Evolutionary conservation across 805 yeast genomes (phyloP), one percentile per base, ranked within the genome.

Genomic region (Wickerhamiella cacticola): DNA sequence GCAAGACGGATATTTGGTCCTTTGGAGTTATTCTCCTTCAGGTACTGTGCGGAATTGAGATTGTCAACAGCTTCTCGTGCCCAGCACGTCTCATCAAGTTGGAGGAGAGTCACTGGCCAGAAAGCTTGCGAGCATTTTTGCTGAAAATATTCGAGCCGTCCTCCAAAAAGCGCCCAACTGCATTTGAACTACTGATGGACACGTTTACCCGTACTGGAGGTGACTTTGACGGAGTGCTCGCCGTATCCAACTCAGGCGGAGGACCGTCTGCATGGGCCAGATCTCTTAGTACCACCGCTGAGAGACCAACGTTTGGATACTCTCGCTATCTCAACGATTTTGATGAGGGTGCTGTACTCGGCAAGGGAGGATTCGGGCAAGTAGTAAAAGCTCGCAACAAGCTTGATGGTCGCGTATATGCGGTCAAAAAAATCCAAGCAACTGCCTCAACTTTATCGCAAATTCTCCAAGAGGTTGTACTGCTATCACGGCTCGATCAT

Each of bases 311-410:
- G 23, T 53, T 54, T 1, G 42, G 42, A 5, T 64, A 70, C 49
- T 86, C 95, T 0, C 71, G 98, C 53, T 92, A 89, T 60, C 82
- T 79, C 3, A 77, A 88, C 52, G 99, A 92, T 61, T 92, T 94
- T 63, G 98, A 92, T 63, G 98, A 92, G 60, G 82, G 86, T 39
- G 92, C 89, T 0, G 76, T 80, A 18, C 66, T 92, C 7, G 99
- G 99, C 1, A 78, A 79, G 56, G 99, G 99, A 34, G 99, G 94
- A 0, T 92, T 82, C 65, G 99, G 99, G 5, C 96, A 92, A 63
- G 99, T 92, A 7, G 96, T 92, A n/a, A 88, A 89, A 59, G 97
- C 92, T 0, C 71, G 98, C 52, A 89, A 88, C 61, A 75, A 88
- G 50, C 73, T 92, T 53, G 99, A 92, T 61, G 97, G 98, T 18